phyloP scores from a whole-genome alignment of 495 filamentous ascomycete genomes.

The Tuber aestivum region DNA sequence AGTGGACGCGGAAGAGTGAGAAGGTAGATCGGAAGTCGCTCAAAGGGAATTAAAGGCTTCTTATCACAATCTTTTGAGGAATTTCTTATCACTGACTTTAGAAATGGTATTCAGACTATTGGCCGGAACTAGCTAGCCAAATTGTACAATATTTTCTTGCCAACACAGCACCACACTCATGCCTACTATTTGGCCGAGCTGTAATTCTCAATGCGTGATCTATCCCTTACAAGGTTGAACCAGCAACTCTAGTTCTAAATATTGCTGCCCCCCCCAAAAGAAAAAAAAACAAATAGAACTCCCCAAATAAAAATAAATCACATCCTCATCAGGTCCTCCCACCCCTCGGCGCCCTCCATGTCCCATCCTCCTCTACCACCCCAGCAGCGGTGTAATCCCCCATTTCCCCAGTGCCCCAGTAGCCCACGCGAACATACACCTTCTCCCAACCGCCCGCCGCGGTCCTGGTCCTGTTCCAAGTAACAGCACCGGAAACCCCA shows the following conservation, averaged over 20 bases:
- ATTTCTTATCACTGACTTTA: neutral
- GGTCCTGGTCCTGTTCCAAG: conserved; percentile 46
- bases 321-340: conserved; percentile 36
- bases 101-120: neutral
- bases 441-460: conserved; percentile 43
- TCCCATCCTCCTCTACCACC: conserved; percentile 61
- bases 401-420: conserved; percentile 64
- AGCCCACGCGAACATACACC: conserved; percentile 50
- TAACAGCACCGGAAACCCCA: conserved; percentile 37
- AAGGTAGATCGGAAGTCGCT: neutral
- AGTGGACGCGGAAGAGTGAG: conserved; percentile 30
- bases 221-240: neutral
- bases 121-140: neutral
- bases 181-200: neutral
- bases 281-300: neutral
- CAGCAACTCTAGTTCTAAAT: neutral
- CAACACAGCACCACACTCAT: neutral
- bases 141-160: neutral
- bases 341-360: conserved; percentile 58
- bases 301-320: neutral
- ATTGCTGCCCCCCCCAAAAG: neutral
- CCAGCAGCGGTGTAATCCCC: conserved; percentile 79
- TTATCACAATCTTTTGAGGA: neutral
- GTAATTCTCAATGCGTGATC: neutral
- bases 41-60: neutral